phyloP scores from a whole-genome alignment of 2,329 filamentous ascomycete genomes.

The Fusarium penzigii region DNA sequence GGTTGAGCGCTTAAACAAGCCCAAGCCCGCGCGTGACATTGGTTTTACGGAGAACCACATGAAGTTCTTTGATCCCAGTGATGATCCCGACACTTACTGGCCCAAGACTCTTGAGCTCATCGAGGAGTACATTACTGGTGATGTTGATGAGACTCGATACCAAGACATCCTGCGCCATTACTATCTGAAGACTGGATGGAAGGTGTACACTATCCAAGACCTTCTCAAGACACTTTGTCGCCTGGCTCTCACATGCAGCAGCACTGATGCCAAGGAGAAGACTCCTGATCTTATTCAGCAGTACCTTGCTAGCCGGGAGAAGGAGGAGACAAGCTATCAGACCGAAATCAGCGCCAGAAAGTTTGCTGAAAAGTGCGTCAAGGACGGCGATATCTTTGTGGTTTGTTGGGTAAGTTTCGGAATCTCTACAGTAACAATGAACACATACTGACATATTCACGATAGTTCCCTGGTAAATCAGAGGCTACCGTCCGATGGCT shows the following conservation, averaged over 20 bases:
- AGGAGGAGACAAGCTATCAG: constrained; percentile 84
- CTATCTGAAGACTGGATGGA: constrained; percentile 89
- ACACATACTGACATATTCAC: constrained; percentile 33
- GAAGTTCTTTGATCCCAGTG: constrained; percentile 71
- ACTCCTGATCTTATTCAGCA: constrained; percentile 86
- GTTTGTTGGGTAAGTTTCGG: constrained; percentile 78
- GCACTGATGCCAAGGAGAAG: constrained; percentile 87
- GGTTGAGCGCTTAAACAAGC: constrained; percentile 69
- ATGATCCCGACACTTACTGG: constrained; percentile 73
- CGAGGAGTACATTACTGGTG: constrained; percentile 80
- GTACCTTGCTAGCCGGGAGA: constrained; percentile 79
- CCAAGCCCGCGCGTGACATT: constrained; percentile 81
- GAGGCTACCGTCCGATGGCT: constrained; percentile 73
- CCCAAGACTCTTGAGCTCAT: constrained; percentile 81
- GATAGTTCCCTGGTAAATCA: constrained; percentile 65
- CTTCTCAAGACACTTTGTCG: constrained; percentile 80
- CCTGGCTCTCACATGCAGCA: constrained; percentile 80
- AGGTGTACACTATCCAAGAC: constrained; percentile 89
- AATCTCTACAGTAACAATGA: not conserved
- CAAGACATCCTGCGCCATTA: constrained; percentile 91
- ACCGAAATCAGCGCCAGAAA: constrained; percentile 89
- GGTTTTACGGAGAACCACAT: constrained; percentile 78
- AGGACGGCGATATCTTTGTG: constrained; percentile 89
- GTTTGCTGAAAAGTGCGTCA: constrained; percentile 88
- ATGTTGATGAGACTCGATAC: constrained; percentile 79